Conservation (phyloP, 495 filamentous ascomycete species). For the Penicillium samsonianum region DNA sequence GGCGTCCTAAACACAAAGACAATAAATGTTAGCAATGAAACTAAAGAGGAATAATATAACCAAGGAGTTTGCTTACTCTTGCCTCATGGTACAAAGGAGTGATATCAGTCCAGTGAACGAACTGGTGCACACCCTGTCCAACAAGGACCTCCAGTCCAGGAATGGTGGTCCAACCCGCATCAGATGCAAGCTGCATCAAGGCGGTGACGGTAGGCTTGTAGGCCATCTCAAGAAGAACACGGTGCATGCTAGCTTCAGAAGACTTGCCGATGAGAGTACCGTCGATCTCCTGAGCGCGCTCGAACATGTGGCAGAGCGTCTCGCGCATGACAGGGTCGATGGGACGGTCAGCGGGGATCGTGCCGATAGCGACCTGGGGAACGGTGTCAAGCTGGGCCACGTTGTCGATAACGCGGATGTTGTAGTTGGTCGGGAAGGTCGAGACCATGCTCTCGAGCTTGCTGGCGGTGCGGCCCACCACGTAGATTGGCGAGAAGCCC, state of each 20-base stretch:
- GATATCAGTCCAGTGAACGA: slow-evolving; percentile 78
- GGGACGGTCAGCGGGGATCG: slow-evolving; percentile 85
- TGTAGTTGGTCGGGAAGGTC: slow-evolving; percentile 74
- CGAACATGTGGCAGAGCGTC: slow-evolving; percentile 65
- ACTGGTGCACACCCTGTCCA: slow-evolving; percentile 84
- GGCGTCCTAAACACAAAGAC: slow-evolving; percentile 21
- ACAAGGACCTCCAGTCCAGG: slow-evolving; percentile 87
- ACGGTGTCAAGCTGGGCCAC: slow-evolving; percentile 49
- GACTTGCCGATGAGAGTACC: slow-evolving; percentile 31
- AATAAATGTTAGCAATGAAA: slow-evolving; percentile 4
- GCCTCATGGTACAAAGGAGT: slow-evolving; percentile 67
- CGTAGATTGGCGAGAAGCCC: slow-evolving; percentile 80
- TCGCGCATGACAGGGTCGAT: slow-evolving; percentile 73
- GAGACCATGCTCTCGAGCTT: slow-evolving; percentile 67
- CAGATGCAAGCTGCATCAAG: slow-evolving; percentile 80
- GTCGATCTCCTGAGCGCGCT: slow-evolving; percentile 45
- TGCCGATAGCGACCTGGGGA: slow-evolving; percentile 79
- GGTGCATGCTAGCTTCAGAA: slow-evolving; percentile 32
- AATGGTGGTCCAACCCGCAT: slow-evolving; percentile 82
- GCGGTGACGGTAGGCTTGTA: slow-evolving; percentile 85
- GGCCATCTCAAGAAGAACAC: slow-evolving; percentile 90
- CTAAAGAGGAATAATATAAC: background rate
- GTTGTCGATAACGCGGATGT: slow-evolving; percentile 64
- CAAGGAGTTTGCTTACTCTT: slow-evolving; percentile 36
- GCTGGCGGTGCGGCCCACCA: slow-evolving; percentile 73